Conservation (phyloP, 2,329 filamentous ascomycete genomes). For the Pseudocercospora pini-densiflorae region DNA sequence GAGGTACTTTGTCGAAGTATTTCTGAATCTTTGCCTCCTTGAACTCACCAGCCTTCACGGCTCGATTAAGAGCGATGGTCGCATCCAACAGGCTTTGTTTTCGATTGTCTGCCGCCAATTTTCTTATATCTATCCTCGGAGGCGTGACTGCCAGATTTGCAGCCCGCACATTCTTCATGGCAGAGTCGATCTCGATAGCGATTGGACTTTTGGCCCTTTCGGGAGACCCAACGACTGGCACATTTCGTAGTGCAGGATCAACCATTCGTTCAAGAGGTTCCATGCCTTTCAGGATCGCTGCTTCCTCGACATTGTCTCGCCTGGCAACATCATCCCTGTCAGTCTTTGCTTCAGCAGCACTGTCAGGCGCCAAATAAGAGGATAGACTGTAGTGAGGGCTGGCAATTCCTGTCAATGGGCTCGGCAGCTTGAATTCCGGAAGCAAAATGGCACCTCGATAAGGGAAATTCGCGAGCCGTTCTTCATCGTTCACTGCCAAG, state of each 20-base stretch:
- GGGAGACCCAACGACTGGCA: background rate
- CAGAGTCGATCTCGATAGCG: background rate
- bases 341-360: too few relatives aligned
- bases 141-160: conserved; percentile 4
- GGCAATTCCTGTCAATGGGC: background rate
- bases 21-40: background rate
- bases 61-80: background rate
- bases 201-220: background rate
- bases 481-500: background rate
- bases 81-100: background rate
- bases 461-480: background rate
- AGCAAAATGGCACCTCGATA: background rate
- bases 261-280: background rate
- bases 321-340: background rate
- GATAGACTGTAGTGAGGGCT: background rate
- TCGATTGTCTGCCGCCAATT: background rate
- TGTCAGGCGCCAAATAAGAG: background rate
- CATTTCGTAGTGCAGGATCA: background rate
- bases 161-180: background rate
- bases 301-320: background rate
- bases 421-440: background rate
- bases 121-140: background rate
- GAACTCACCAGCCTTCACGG: background rate
- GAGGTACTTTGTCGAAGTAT: background rate
- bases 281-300: background rate